A percentile compares a stretch with the other conserved stretches of the same genome.
phyloP scores from a whole-genome alignment of 192 early-diverging fungal species.

The Backusella sp. region DNA sequence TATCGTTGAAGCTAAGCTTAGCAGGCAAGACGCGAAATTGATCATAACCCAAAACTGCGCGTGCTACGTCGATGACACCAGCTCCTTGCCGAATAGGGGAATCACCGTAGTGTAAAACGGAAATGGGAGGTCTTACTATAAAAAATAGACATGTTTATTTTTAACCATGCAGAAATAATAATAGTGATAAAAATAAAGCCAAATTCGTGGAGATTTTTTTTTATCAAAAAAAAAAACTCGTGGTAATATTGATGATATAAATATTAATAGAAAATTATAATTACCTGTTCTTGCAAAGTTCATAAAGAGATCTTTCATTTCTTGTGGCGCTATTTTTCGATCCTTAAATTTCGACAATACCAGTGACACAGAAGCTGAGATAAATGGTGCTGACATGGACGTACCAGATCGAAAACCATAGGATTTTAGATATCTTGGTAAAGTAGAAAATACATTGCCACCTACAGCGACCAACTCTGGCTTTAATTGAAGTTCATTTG shows the following conservation, averaged over 20 bases:
- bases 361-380: conserved; percentile 46
- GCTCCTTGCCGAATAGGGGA: conserved; percentile 46
- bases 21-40: conserved; percentile 37
- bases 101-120: conserved; percentile 16
- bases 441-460: conserved; percentile 49
- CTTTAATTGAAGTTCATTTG: conserved; percentile 61
- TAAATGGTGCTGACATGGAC: conserved; percentile 56
- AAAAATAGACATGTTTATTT: not conserved
- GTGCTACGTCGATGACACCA: conserved; percentile 44
- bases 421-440: conserved; percentile 37
- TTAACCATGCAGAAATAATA: not conserved
- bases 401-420: conserved; percentile 52
- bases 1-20: conserved; percentile 47
- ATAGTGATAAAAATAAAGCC: not conserved
- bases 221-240: conserved; percentile 5
- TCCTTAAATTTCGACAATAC: conserved; percentile 28
- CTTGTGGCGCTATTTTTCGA: conserved; percentile 1
- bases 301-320: conserved; percentile 22
- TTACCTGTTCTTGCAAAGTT: conserved; percentile 31
- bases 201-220: not conserved
- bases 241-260: not conserved
- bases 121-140: conserved; percentile 13
- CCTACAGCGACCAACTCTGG: conserved; percentile 50
- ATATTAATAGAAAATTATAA: not conserved
- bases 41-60: conserved; percentile 30